Evolutionary conservation across 176 grass and related monocot species (phyloP), one percentile per base, ranked within the genome.

Genomic region (Oropetium thomaeum): DNA sequence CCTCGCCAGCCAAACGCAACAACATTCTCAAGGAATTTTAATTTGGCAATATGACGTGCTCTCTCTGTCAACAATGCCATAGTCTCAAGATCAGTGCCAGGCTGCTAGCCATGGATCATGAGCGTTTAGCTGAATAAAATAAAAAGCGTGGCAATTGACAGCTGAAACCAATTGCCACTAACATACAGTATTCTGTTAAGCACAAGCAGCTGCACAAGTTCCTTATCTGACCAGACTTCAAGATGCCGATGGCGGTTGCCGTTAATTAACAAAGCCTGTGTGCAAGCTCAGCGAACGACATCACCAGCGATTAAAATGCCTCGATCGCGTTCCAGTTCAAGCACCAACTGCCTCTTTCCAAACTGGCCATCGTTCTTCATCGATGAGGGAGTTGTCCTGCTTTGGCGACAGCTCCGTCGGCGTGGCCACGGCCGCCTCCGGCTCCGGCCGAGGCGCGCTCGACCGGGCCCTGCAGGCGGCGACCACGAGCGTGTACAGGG

Each of bases 371-470:
- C n/a, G n/a, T n/a, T n/a, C 27, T 40, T 23, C 20, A 32, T 81
- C 81, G 27, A 93, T 93, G 91, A 81, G 85, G 71, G 91, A 93
- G 58, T 73, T 93, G 40, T 87, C 91, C n/a, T 93, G 91, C 91
- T 93, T 93, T 74, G 81, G 87, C 22, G 87, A 93, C 37, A 78
- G 74, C 81, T 80, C 91, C 13, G 87, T 93, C 7, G 30, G 65
- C 55, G 53, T 93, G 47, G 62, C 81, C 44, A 42, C 27, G n/a
- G 65, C 43, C 1, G 70, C 70, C 75, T 61, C 44, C 10, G 75
- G 74, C 49, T 79, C 82, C 15, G 70, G 83, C 73, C n/a, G 82
- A 39, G 64, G 63, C 40, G 63, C 79, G 63, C 86, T 92, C 5
- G 83, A 92, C 59, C 76, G 79, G 33, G 62, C 83, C 40, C 70